Evolutionary conservation across 176 grass and related monocot genomes (phyloP).

Genomic region (Phoenix roebelenii): DNA sequence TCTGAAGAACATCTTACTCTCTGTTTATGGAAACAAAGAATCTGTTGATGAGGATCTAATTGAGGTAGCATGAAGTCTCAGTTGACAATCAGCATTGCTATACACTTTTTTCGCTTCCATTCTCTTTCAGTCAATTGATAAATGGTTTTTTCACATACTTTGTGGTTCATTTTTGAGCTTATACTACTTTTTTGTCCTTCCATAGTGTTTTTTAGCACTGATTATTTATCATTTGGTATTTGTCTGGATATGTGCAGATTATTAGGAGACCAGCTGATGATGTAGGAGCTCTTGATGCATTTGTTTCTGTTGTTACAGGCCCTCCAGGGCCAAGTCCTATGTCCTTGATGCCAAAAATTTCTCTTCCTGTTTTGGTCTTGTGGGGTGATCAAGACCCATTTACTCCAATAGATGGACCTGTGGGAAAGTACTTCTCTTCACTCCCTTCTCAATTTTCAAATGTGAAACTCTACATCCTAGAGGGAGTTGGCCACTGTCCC

Average conservation of each 20-base stretch:
- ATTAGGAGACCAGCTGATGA: conserved; percentile 54
- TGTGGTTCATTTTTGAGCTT: too few species aligned
- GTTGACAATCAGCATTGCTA: background rate
- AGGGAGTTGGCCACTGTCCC: conserved; percentile 76
- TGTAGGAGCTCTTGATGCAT: conserved; percentile 70
- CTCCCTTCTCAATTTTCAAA: conserved; percentile 50
- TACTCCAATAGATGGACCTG: conserved; percentile 78
- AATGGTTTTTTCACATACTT: too few species aligned
- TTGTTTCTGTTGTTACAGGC: conserved; percentile 84
- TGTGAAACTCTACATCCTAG: conserved; percentile 53
- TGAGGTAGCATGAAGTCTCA: conserved; percentile 16
- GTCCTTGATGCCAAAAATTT: conserved; percentile 49
- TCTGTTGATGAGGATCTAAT: conserved; percentile 34
- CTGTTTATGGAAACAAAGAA: conserved; percentile 40
- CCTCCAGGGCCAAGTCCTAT: conserved; percentile 67
- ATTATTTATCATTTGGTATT: too few species aligned
- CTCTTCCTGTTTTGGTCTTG: conserved; percentile 63
- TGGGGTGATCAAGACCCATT: conserved; percentile 85
- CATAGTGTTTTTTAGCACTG: too few species aligned
- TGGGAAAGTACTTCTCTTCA: conserved; percentile 69
- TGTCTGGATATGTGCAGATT: conserved; percentile 30
- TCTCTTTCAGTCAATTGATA: too few species aligned
- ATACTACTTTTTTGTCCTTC: too few species aligned
- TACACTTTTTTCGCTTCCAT: background rate
- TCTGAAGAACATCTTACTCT: conserved; percentile 41